Base-by-base conservation (phyloP, 768 basidiomycete genomes). In the Gymnopilus dilepis region DNA sequence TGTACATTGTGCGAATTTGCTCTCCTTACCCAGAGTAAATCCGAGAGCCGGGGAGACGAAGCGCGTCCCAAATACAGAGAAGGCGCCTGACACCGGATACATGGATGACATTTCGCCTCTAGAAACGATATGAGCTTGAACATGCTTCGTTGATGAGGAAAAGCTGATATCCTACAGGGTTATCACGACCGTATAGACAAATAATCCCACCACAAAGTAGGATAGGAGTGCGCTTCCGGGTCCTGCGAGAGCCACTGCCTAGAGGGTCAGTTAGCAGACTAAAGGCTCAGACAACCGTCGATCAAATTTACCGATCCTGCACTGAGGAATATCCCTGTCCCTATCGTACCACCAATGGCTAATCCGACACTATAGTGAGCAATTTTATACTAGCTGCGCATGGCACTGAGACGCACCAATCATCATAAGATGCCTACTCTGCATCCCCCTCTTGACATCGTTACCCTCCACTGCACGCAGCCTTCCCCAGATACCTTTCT, bases 81-180 rank as follows among this genome's bases (percentile, higher is more conserved):
- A 87, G 33, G 84, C 82, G 33, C 86, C 87, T 24, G 84, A 84
- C 24, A 88, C 84, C 0, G 85, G 86, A 60, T 79, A 87, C 74
- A 87, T 82, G 17, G 84, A 80, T 21, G 86, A 78, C 87, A 90
- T 88, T 69, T 89, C 87, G 11, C 87, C 87, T 31, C 83, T 85
- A 34, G 31, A 57, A 31, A 5, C 1, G 34, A 31, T 37, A 31
- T 30, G 8, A 40, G n/a, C n/a, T n/a, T n/a, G 55, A 28, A 47
- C 0, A 38, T n/a, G 13, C 21, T 8, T 37, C 31, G 5, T 12
- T 53, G 41, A 33, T 54, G 31, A 24, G 3, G 34, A 33, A 12
- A 43, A 13, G 17, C 56, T 33, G n/a, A 11, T 28, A 42, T 65
- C 78, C 69, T 58, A 84, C 80, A 88, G 69, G n/a, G 84, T 74